A percentile compares a stretch with the other conserved stretches of the same genome.
phyloP scores from a whole-genome alignment of 2,329 filamentous ascomycete genomes.

The Fusarium nodosum region DNA sequence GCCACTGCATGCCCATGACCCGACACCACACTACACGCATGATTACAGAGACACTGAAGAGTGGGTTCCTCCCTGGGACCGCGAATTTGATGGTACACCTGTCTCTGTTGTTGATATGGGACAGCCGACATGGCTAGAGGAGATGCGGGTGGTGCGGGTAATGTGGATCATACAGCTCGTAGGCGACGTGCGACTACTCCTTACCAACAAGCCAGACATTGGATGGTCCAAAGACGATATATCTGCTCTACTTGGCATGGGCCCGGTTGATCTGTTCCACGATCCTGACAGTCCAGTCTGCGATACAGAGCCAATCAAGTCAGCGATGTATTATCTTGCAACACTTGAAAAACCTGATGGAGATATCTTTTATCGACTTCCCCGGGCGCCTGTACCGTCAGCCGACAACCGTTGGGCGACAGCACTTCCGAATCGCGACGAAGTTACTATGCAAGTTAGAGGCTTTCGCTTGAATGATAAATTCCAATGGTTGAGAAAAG shows the following conservation, averaged over 20 bases:
- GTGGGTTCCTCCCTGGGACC: neutral
- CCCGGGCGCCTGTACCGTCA: neutral
- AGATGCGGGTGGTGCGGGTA: slow-evolving; percentile 42
- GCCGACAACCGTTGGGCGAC: neutral
- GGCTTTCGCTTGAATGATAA: neutral
- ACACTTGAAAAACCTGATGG: neutral
- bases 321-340: neutral
- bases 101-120: neutral
- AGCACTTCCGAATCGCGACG: neutral
- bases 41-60: neutral
- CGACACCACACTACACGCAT: neutral
- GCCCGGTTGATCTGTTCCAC: neutral
- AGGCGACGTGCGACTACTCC: slow-evolving; percentile 18
- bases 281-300: neutral
- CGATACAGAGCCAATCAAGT: neutral
- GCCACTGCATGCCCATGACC: neutral
- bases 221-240: neutral
- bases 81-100: neutral
- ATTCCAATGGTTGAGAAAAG: neutral
- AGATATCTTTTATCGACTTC: neutral
- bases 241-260: neutral
- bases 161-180: slow-evolving; percentile 38
- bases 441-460: neutral
- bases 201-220: neutral
- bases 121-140: slow-evolving; percentile 43